These are phyloP conservation scores for Globisporangium paroecandrum DNA, from an alignment of 352 stramenopile genomes.

Conservation along the genomic window DNA sequence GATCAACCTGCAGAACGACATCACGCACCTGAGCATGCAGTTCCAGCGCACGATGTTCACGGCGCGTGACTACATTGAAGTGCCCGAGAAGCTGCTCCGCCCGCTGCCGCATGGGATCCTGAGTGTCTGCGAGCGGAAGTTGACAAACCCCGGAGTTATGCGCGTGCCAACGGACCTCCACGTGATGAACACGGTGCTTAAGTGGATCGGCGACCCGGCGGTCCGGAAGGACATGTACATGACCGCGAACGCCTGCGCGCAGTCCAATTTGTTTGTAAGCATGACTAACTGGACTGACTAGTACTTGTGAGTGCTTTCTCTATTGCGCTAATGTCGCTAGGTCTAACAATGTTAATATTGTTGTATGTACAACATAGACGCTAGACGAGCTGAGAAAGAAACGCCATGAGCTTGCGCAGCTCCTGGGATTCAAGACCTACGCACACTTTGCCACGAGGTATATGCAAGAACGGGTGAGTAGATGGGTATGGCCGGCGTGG, in stretches of 20 bases:
- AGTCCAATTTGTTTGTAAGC: constrained; percentile 57
- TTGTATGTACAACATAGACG: constrained; percentile 28
- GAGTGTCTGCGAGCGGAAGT: constrained; percentile 59
- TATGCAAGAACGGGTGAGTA: constrained; percentile 25
- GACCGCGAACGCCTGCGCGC: constrained; percentile 78
- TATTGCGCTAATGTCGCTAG: no score
- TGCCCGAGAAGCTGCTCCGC: constrained; percentile 50
- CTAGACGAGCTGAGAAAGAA: constrained; percentile 86
- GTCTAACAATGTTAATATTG: background rate
- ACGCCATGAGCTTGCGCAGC: constrained; percentile 85
- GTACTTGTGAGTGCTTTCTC: background rate
- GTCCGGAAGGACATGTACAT: constrained; percentile 91
- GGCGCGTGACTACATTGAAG: constrained; percentile 57
- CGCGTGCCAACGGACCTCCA: constrained; percentile 81
- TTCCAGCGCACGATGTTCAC: constrained; percentile 87
- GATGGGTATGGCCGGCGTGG: background rate
- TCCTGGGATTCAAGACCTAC: constrained; percentile 90
- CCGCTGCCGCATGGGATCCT: constrained; percentile 59
- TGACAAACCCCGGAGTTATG: constrained; percentile 54
- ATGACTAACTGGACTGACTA: background rate
- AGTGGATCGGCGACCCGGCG: constrained; percentile 74
- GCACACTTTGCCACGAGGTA: constrained; percentile 90
- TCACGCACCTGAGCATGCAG: constrained; percentile 82
- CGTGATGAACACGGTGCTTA: constrained; percentile 91
- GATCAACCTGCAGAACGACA: constrained; percentile 86